Conservation (phyloP, 2,329 filamentous ascomycete genomes). For the Penicillium sp. region DNA sequence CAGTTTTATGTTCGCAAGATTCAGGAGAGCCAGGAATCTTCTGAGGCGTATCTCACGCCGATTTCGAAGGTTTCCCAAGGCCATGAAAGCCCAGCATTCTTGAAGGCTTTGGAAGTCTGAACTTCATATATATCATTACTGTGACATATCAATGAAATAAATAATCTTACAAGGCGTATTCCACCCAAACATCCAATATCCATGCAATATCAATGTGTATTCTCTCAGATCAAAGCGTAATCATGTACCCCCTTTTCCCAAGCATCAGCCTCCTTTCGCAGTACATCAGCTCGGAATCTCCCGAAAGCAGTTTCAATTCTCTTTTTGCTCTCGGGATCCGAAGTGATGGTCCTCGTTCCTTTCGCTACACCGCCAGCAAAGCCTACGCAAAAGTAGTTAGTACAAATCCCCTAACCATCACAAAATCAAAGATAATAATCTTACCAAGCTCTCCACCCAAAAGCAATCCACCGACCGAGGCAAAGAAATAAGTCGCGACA, state of each 20-base stretch:
- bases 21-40: constrained; percentile 19
- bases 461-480: constrained; percentile 60
- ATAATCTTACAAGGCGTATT: not conserved
- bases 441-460: constrained; percentile 59
- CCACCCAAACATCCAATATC: too few species aligned
- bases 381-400: constrained; percentile 35
- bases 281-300: constrained; percentile 61
- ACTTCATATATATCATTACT: constrained; percentile 4
- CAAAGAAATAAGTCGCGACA: constrained; percentile 61
- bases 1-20: constrained; percentile 30
- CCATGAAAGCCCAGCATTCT: constrained; percentile 30
- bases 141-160: not conserved
- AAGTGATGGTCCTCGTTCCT: constrained; percentile 53
- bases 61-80: constrained; percentile 33
- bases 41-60: constrained; percentile 26
- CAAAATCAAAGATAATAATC: not conserved
- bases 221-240: constrained; percentile 21
- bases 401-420: not conserved
- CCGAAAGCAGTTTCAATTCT: constrained; percentile 64
- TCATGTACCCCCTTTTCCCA: constrained; percentile 48
- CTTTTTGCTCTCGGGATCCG: constrained; percentile 53
- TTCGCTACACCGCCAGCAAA: constrained; percentile 57
- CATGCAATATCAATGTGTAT: not conserved
- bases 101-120: constrained; percentile 24
- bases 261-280: constrained; percentile 57